Evolutionary conservation across 176 grass and related monocot genomes (phyloP).

Genomic region (Carex pumila): DNA sequence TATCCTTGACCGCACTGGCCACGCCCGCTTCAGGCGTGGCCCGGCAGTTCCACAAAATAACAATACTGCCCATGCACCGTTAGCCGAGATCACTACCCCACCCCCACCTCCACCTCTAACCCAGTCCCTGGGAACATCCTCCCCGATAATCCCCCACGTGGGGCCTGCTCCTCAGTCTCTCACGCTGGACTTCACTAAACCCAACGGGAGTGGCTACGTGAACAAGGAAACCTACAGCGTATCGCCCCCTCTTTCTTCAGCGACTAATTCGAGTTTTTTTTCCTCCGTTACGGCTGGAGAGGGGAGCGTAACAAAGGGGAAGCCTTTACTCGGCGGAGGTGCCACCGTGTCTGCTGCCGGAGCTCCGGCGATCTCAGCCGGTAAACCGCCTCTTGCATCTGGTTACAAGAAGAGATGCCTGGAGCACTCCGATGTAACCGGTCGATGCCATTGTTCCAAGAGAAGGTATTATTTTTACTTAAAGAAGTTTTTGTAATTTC

Average conservation of each 20-base stretch:
- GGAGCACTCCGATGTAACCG: slow-evolving; percentile 49
- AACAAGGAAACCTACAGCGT: slow-evolving; percentile 26
- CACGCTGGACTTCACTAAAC: slow-evolving; percentile 88
- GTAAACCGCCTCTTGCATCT: slow-evolving; percentile 47
- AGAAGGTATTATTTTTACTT: slow-evolving; percentile 42
- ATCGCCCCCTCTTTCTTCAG: slow-evolving; percentile 56
- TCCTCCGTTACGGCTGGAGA: slow-evolving; percentile 83
- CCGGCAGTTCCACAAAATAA: slow-evolving; percentile 18
- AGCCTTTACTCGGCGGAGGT: neutral
- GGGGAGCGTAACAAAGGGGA: slow-evolving; percentile 79
- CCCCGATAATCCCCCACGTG: neutral
- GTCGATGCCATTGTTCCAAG: slow-evolving; percentile 85
- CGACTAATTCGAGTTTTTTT: slow-evolving; percentile 66
- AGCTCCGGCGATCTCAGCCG: slow-evolving; percentile 34
- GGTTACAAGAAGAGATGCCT: slow-evolving; percentile 69
- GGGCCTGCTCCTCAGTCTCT: slow-evolving; percentile 42
- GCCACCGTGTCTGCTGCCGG: neutral
- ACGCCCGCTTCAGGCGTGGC: slow-evolving; percentile 87
- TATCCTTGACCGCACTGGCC: slow-evolving; percentile 85
- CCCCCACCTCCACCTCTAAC: slow-evolving; percentile 1
- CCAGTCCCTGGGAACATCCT: neutral
- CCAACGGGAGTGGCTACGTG: slow-evolving; percentile 22
- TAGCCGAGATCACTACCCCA: neutral
- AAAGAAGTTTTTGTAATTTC: neutral
- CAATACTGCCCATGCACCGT: neutral